phyloP scores from a whole-genome alignment of 305 asterid species.

The Plantago coronopus region DNA sequence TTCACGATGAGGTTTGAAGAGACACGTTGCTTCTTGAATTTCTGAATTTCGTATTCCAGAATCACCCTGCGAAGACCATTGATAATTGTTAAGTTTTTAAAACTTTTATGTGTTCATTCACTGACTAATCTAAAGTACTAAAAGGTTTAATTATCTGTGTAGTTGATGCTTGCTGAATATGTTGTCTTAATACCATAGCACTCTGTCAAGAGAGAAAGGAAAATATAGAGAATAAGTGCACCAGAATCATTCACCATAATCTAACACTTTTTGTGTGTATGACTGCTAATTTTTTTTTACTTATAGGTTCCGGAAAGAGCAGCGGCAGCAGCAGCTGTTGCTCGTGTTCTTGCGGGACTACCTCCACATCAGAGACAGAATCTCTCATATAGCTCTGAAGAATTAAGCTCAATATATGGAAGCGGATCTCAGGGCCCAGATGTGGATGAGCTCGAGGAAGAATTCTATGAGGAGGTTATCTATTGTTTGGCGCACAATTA shows the following conservation, averaged over 20 bases:
- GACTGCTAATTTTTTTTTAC: conserved; percentile 17
- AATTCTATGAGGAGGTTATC: conserved; percentile 85
- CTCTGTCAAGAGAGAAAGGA: too few species aligned
- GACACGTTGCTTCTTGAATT: too few species aligned
- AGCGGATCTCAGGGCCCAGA: conserved; percentile 53
- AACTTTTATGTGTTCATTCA: too few species aligned
- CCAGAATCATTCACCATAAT: neutral
- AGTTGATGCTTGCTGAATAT: too few species aligned
- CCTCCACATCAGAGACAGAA: conserved; percentile 89
- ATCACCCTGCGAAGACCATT: too few species aligned
- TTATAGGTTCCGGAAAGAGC: conserved; percentile 97
- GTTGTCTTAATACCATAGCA: too few species aligned
- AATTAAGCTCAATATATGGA: conserved; percentile 79
- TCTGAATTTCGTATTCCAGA: too few species aligned
- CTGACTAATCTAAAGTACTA: too few species aligned
- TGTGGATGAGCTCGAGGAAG: conserved; percentile 79
- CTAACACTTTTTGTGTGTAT: conserved; percentile 17
- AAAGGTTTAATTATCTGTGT: too few species aligned
- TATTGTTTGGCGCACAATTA: conserved; percentile 22
- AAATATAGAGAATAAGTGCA: neutral
- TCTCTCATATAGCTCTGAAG: conserved; percentile 80
- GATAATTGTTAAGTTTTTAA: too few species aligned
- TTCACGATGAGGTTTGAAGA: too few species aligned
- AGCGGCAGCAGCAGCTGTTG: conserved; percentile 97
- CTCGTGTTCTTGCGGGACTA: conserved; percentile 88